Evolutionary conservation across 495 filamentous ascomycete genomes (phyloP).

Genomic region (Aspergillus carlsbadensis): DNA sequence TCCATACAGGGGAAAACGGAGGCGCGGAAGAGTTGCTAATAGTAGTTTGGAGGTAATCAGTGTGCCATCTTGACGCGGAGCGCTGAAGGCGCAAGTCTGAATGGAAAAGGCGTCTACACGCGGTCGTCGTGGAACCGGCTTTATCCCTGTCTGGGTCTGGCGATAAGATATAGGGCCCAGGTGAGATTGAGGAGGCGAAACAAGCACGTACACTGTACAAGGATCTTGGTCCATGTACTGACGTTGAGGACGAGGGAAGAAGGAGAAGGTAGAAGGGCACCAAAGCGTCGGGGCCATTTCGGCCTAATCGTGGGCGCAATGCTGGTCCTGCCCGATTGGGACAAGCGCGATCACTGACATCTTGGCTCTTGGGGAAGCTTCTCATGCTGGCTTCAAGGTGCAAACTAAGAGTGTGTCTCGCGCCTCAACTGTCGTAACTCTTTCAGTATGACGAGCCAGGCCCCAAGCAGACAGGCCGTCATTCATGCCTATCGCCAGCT

Average conservation of each 20-base stretch:
- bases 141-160: background rate
- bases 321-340: conserved; percentile 13
- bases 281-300: conserved; percentile 22
- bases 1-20: background rate
- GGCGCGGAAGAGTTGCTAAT: background rate
- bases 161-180: background rate
- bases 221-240: background rate
- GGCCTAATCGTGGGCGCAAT: conserved; percentile 24
- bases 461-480: conserved; percentile 41
- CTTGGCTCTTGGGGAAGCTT: background rate
- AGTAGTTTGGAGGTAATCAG: conserved; percentile 2
- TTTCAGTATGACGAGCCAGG: background rate
- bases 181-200: background rate
- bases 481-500: conserved; percentile 78
- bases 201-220: background rate
- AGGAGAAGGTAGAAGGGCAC: conserved; percentile 11
- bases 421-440: too few relatives aligned
- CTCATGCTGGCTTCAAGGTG: too few relatives aligned
- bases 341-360: conserved; percentile 11
- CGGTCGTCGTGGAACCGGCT: background rate
- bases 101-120: too few relatives aligned
- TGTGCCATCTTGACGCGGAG: conserved; percentile 19
- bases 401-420: too few relatives aligned
- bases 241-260: background rate
- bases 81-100: background rate